Base-by-base conservation (phyloP, 192 early-diverging fungal species). In the Coemansia sp. region DNA sequence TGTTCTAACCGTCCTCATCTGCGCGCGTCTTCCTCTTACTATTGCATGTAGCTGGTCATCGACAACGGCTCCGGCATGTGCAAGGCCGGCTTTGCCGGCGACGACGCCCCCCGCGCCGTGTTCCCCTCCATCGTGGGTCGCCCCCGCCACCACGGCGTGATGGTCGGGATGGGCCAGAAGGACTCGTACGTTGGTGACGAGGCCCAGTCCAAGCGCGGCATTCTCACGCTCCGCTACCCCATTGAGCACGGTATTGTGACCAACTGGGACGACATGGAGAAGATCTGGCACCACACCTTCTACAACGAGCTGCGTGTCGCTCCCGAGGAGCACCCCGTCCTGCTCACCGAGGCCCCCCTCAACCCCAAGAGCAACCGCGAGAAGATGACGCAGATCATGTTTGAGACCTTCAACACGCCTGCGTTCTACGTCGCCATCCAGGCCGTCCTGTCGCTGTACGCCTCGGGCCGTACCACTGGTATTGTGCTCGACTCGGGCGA, bases 321-420 rank as follows among this genome's bases (percentile, higher is more conserved):
- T 33, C 93, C 95, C 50, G 95, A 98, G 74, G 90, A 95, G 77
- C 93, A 96, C 80, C 92, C 93, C 28, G 89, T 96, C n/a, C 78
- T 96, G 54, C 81, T 96, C 44, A 97, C 93, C 42, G 94, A 99
- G 76, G 90, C 94, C 44, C 92, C 93, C 20, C 82, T 95, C 55
- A 97, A 99, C 85, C 91, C 92, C 67, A 95, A 94, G 82, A 84
- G 82, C 60, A 97, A 99, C 83, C 90, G 96, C 65, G 94, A 96
- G 71, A 94, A 94, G 85, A 97, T 96, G 92, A 90, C 89, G 54
- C 91, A 99, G 78, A 94, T 99, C 68, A 96, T 96, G 92, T 99
- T 96, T 60, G 96, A 96, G 81, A 90, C 91, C 58, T 97, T 96
- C 85, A 92, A 92, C 70, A 81, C 84, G 36, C 91, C 91, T 50